These are phyloP conservation scores for Penicillium malachiteum DNA, from an alignment of 495 filamentous ascomycete genomes.

Conservation along the genomic window DNA sequence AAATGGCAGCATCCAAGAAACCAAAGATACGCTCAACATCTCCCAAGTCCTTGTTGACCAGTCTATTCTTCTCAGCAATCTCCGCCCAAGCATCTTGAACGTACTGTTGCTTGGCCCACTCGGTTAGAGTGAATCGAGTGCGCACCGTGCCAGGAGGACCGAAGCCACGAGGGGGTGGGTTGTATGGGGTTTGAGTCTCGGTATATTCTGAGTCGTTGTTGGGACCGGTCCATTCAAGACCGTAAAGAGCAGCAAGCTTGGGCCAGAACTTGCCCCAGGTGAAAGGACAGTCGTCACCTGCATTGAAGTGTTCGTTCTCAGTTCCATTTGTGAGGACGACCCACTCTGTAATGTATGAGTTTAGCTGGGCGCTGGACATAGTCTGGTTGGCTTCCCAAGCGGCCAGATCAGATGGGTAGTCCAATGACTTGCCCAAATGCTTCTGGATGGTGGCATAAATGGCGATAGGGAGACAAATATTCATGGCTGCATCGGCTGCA, in stretches of 20 bases:
- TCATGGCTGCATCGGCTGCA: constrained; percentile 45
- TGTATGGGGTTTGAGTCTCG: too few relatives aligned
- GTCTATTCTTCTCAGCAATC: too few relatives aligned
- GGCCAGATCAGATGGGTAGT: constrained; percentile 38
- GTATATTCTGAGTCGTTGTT: too few relatives aligned
- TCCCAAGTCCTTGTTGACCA: too few relatives aligned
- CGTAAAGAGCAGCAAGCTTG: constrained; percentile 44
- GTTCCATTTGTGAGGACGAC: constrained; percentile 33
- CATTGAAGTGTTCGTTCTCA: constrained; percentile 44
- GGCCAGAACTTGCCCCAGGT: constrained; percentile 45
- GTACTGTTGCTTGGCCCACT: too few relatives aligned
- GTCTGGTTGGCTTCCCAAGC: constrained; percentile 38
- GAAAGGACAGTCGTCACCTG: constrained; percentile 36
- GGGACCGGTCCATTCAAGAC: constrained; percentile 7
- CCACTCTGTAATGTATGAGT: constrained; percentile 50
- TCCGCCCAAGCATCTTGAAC: too few relatives aligned
- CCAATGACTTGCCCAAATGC: constrained; percentile 28
- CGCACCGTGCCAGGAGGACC: too few relatives aligned
- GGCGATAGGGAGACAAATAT: constrained; percentile 41
- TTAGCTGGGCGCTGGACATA: constrained; percentile 37
- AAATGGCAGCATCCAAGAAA: too few relatives aligned
- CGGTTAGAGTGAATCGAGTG: too few relatives aligned
- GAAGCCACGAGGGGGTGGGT: too few relatives aligned
- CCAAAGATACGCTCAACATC: too few relatives aligned
- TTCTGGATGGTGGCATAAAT: constrained; percentile 44